These are phyloP conservation scores for Nigrospora oryzae DNA, from an alignment of 2,329 filamentous ascomycete species.

Conservation along the genomic window DNA sequence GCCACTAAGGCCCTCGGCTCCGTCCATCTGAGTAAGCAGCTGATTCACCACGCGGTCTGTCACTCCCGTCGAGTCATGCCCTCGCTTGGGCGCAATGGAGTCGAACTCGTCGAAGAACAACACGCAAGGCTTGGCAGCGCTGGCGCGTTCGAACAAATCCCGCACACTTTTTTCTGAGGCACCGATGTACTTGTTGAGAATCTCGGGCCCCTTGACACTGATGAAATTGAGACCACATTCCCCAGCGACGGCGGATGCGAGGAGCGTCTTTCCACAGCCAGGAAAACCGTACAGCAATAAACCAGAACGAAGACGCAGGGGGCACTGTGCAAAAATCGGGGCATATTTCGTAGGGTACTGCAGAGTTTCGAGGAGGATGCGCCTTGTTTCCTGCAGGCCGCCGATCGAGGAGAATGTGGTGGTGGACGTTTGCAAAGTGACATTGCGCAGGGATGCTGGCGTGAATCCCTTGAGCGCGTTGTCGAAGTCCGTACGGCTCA, in stretches of 20 bases:
- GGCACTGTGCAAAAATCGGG: slow-evolving; percentile 93
- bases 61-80: slow-evolving; percentile 95
- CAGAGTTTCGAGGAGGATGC: slow-evolving; percentile 87
- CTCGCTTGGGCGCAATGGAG: slow-evolving; percentile 92
- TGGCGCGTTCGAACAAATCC: slow-evolving; percentile 87
- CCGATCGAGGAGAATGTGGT: slow-evolving; percentile 91
- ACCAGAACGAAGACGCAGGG: slow-evolving; percentile 86
- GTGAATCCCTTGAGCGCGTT: slow-evolving; percentile 86
- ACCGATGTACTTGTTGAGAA: slow-evolving; percentile 98
- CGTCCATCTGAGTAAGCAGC: slow-evolving; percentile 97
- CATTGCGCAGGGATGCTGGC: slow-evolving; percentile 87
- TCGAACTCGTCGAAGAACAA: slow-evolving; percentile 99
- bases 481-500: slow-evolving; percentile 71
- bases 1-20: slow-evolving; percentile 86
- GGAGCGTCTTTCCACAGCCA: slow-evolving; percentile 90
- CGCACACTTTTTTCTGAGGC: slow-evolving; percentile 94
- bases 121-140: slow-evolving; percentile 85
- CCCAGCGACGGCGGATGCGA: slow-evolving; percentile 93
- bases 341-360: slow-evolving; percentile 98
- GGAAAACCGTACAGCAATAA: slow-evolving; percentile 91
- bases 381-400: slow-evolving; percentile 75
- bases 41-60: slow-evolving; percentile 98
- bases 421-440: slow-evolving; percentile 85
- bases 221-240: slow-evolving; percentile 99
- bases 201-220: slow-evolving; percentile 94